These are phyloP conservation scores for Rosa rugosa DNA, from an alignment of 306 rosid genomes.

Conservation along the genomic window DNA sequence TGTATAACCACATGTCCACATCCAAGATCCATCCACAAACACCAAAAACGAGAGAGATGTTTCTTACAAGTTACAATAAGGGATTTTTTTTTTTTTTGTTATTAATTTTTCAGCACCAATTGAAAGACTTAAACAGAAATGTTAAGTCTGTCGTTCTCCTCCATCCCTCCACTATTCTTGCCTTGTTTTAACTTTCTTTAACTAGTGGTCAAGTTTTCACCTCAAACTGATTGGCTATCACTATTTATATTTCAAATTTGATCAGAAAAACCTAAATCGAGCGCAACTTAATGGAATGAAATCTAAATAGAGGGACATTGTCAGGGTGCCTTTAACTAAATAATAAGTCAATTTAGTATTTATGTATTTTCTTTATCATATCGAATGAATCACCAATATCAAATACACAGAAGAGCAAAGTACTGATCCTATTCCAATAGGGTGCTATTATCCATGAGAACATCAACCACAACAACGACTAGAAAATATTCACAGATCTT, in stretches of 20 bases:
- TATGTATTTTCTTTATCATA: neutral
- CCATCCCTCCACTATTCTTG: neutral
- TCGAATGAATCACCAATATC: neutral
- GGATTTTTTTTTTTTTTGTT: neutral
- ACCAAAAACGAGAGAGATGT: neutral
- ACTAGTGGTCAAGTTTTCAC: constrained; percentile 1
- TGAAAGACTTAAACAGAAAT: neutral
- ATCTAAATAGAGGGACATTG: neutral
- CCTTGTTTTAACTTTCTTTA: neutral
- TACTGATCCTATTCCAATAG: neutral
- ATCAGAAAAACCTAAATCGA: neutral
- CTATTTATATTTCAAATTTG: neutral
- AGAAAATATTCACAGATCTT: neutral
- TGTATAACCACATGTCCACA: no score
- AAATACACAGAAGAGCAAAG: neutral
- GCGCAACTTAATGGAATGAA: constrained; percentile 1
- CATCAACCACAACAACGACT: neutral
- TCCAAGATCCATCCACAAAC: constrained; percentile 5
- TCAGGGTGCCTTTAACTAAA: neutral
- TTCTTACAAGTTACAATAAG: neutral
- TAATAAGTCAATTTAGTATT: neutral
- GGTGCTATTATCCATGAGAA: neutral
- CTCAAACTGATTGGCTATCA: neutral
- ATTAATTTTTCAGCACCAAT: neutral
- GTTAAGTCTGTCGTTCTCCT: neutral